These are phyloP conservation scores for Exophiala mesophila DNA, from an alignment of 2,329 filamentous ascomycete genomes.

Conservation along the genomic window DNA sequence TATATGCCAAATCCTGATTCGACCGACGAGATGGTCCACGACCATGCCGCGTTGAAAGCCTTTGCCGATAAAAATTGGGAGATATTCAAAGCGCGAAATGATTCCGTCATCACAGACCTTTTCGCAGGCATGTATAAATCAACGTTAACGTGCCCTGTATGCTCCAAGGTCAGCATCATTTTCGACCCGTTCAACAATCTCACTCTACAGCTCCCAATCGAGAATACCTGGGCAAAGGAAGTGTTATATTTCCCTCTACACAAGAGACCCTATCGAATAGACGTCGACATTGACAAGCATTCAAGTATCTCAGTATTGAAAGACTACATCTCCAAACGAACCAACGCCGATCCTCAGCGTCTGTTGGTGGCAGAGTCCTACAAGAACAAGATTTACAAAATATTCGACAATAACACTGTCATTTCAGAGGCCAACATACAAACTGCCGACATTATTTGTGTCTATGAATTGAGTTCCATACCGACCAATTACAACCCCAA, in stretches of 20 bases:
- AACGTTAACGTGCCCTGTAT: slow-evolving; percentile 84
- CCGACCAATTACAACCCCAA: slow-evolving; percentile 71
- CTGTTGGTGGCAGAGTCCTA: slow-evolving; percentile 84
- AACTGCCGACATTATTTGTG: slow-evolving; percentile 57
- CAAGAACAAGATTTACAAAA: slow-evolving; percentile 77
- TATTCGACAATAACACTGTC: slow-evolving; percentile 65
- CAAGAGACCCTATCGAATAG: slow-evolving; percentile 64
- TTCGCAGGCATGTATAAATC: slow-evolving; percentile 99
- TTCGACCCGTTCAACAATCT: slow-evolving; percentile 97
- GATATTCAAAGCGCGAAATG: slow-evolving; percentile 86
- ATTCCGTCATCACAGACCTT: slow-evolving; percentile 90
- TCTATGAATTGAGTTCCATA: slow-evolving; percentile 71
- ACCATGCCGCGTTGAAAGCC: slow-evolving; percentile 71
- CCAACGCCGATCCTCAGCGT: slow-evolving; percentile 46
- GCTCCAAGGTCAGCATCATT: slow-evolving; percentile 93
- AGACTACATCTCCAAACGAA: slow-evolving; percentile 51
- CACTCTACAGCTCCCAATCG: slow-evolving; percentile 82
- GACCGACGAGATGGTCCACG: slow-evolving; percentile 87
- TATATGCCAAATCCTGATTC: slow-evolving; percentile 98
- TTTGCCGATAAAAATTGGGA: slow-evolving; percentile 88
- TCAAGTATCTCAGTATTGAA: slow-evolving; percentile 53
- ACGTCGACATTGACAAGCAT: slow-evolving; percentile 69
- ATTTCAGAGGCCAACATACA: slow-evolving; percentile 68
- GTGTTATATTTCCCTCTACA: slow-evolving; percentile 75
- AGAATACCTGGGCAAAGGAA: slow-evolving; percentile 71